Evolutionary conservation across 1,284 basidiomycete species (phyloP).

Genomic region (Pascua guehoae): DNA sequence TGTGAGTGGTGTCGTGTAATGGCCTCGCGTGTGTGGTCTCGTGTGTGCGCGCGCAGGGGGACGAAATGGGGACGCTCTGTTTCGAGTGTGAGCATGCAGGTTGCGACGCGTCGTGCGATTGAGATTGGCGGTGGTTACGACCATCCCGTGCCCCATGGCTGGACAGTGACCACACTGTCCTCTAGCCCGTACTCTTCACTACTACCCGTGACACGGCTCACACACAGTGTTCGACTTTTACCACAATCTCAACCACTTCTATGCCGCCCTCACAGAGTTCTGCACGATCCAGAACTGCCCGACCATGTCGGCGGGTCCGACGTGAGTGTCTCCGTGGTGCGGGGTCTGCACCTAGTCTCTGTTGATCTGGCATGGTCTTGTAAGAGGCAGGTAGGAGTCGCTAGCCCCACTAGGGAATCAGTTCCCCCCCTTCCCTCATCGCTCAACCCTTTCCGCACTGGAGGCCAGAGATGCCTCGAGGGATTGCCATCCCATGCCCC

Average conservation of each 20-base stretch:
- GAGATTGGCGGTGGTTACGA: too few species aligned
- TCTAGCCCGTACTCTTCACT: too few species aligned
- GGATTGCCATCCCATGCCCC: too few species aligned
- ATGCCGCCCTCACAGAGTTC: conserved; percentile 90
- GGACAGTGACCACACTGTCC: too few species aligned
- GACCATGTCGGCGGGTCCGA: conserved; percentile 86
- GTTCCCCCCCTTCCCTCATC: too few species aligned
- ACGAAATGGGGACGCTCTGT: not conserved
- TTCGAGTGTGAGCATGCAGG: not conserved
- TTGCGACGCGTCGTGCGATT: not conserved
- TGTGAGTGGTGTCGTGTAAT: conserved; percentile 63
- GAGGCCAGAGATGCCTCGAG: too few species aligned
- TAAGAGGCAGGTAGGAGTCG: too few species aligned
- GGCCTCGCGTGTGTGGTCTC: not conserved
- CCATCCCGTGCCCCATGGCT: not conserved
- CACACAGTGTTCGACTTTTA: conserved; percentile 85
- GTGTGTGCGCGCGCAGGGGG: not conserved
- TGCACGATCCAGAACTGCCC: conserved; percentile 87
- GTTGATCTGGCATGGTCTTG: not conserved
- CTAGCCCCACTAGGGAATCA: not conserved
- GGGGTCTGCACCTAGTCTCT: not conserved
- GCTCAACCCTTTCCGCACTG: too few species aligned
- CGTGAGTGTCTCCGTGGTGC: conserved; percentile 55
- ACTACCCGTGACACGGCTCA: not conserved
- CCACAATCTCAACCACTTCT: conserved; percentile 95